Conservation (phyloP, 306 rosid genomes). For the Medicago ruthenica region DNA sequence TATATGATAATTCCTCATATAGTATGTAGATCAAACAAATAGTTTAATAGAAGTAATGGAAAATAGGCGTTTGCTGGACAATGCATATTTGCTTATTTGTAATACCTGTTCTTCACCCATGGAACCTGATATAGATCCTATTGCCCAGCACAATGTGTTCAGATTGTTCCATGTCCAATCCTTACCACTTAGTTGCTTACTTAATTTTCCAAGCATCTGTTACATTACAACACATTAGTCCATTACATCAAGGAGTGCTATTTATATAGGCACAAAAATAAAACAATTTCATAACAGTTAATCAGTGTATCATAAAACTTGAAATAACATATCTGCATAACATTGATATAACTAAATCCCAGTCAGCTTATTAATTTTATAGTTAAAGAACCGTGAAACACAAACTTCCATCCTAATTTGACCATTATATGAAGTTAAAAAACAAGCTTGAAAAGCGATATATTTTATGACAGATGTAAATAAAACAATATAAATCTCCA, state of each 20-base stretch:
- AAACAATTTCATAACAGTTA: conserved; percentile 9
- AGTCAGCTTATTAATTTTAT: conserved; percentile 3
- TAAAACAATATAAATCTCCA: neutral
- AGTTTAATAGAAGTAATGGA: neutral
- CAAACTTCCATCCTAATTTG: conserved; percentile 3
- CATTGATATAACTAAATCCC: neutral
- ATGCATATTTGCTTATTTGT: conserved; percentile 21
- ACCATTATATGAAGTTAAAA: neutral
- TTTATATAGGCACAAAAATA: neutral
- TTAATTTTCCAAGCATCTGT: conserved; percentile 93
- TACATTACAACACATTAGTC: conserved; percentile 27
- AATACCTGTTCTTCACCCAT: conserved; percentile 94
- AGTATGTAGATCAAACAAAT: conserved; percentile 8
- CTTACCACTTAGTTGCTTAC: conserved; percentile 86
- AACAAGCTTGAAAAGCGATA: neutral
- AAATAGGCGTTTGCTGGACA: neutral
- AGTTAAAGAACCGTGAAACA: neutral
- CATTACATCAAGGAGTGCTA: conserved; percentile 15
- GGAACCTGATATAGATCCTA: conserved; percentile 98
- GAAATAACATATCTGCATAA: conserved; percentile 4
- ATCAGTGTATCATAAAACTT: neutral
- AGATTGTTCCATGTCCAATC: conserved; percentile 99
- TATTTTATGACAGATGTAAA: neutral
- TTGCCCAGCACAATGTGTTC: conserved; percentile 97
- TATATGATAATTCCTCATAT: conserved; percentile 3